A percentile compares a stretch with the other conserved stretches of the same genome.
phyloP scores from a whole-genome alignment of 2,329 filamentous ascomycete genomes.

The Chaetomium sp. region DNA sequence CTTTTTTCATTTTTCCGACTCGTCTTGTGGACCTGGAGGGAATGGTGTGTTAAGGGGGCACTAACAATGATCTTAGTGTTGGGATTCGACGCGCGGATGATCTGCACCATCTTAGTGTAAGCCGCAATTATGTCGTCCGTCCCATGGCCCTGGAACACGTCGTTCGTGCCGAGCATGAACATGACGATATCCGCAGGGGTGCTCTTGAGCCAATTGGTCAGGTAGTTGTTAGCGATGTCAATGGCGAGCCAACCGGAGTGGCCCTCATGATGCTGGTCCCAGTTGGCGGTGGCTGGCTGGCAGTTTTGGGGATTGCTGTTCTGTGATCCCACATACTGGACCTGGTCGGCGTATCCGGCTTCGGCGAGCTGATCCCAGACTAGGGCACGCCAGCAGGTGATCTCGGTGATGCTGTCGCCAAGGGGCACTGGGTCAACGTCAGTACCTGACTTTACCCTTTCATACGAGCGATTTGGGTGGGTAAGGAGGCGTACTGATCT shows the following conservation, averaged over 20 bases:
- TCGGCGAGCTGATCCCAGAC: constrained; percentile 35
- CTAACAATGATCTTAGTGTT: constrained; percentile 36
- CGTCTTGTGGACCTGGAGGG: background rate
- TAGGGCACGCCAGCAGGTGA: constrained; percentile 39
- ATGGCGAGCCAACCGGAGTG: constrained; percentile 38
- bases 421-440: constrained; percentile 30
- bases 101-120: constrained; percentile 34
- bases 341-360: constrained; percentile 29
- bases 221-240: constrained; percentile 37
- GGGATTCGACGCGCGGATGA: constrained; percentile 33
- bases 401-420: constrained; percentile 40
- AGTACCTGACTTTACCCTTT: background rate
- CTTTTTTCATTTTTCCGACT: too few relatives aligned
- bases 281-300: constrained; percentile 28
- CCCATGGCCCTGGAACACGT: constrained; percentile 29
- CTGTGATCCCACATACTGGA: constrained; percentile 38
- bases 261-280: constrained; percentile 38
- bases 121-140: constrained; percentile 32
- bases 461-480: background rate
- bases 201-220: constrained; percentile 33
- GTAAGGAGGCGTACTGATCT: constrained; percentile 14
- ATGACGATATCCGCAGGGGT: constrained; percentile 37
- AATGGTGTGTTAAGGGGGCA: background rate
- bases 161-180: constrained; percentile 43
- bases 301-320: constrained; percentile 34